Evolutionary conservation across 1,139 yeast genomes (phyloP).

Genomic region (Geotrichum klebahnii): DNA sequence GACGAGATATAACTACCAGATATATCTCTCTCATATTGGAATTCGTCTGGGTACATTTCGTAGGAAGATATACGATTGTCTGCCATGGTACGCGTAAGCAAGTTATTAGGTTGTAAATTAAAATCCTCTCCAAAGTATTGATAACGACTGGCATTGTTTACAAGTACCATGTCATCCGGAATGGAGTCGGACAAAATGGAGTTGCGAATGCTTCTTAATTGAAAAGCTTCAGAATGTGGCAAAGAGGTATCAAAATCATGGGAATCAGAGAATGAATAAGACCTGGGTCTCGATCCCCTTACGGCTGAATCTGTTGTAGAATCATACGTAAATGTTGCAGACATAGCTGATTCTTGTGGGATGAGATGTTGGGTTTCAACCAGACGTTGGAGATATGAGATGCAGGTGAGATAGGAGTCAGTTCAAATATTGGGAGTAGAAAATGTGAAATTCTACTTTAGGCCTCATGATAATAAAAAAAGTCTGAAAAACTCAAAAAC

Average conservation of each 20-base stretch:
- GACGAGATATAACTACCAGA: too few relatives aligned
- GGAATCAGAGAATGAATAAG: neutral
- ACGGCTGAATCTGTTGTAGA: neutral
- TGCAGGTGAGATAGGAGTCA: too few relatives aligned
- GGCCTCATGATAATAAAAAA: too few relatives aligned
- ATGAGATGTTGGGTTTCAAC: too few relatives aligned
- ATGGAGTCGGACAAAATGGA: neutral
- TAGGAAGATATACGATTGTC: too few relatives aligned
- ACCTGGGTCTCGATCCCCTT: conserved; percentile 1
- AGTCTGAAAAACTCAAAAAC: too few relatives aligned
- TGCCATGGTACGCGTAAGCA: too few relatives aligned
- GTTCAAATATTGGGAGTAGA: too few relatives aligned
- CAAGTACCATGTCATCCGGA: conserved; percentile 1
- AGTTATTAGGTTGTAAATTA: neutral
- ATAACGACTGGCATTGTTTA: neutral
- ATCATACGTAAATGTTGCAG: neutral
- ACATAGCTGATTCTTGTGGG: neutral
- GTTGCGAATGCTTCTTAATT: neutral
- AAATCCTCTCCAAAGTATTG: neutral
- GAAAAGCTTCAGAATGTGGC: neutral
- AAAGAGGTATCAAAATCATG: neutral
- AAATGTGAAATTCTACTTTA: too few relatives aligned
- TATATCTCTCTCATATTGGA: too few relatives aligned
- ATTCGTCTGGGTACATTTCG: too few relatives aligned
- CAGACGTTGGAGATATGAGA: too few relatives aligned